These are phyloP conservation scores for Aeminium ludgeri DNA, from an alignment of 495 filamentous ascomycete genomes.

Conservation along the genomic window DNA sequence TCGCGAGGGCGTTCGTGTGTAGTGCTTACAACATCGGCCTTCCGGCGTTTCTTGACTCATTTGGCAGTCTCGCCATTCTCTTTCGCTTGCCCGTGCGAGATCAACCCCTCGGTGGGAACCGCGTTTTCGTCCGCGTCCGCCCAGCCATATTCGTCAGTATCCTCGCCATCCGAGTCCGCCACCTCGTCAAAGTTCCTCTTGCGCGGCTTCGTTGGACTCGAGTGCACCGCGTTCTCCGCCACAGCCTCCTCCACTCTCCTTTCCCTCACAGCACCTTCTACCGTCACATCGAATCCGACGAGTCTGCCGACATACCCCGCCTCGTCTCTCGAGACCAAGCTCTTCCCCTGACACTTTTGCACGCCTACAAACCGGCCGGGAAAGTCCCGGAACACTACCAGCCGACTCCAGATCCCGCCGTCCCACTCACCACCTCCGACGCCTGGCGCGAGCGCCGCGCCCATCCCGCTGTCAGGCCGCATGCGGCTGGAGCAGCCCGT, in stretches of 20 bases:
- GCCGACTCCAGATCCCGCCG: slow-evolving; percentile 41
- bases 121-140: slow-evolving; percentile 16
- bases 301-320: slow-evolving; percentile 8
- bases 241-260: neutral
- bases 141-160: slow-evolving; percentile 20
- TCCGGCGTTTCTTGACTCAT: too few relatives aligned
- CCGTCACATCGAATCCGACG: slow-evolving; percentile 19
- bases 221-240: slow-evolving; percentile 8
- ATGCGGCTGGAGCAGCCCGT: slow-evolving; percentile 59
- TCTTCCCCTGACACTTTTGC: slow-evolving; percentile 15
- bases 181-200: slow-evolving; percentile 18
- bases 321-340: slow-evolving; percentile 11
- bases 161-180: slow-evolving; percentile 19
- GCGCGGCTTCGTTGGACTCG: slow-evolving; percentile 12
- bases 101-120: slow-evolving; percentile 4
- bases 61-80: too few relatives aligned
- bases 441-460: slow-evolving; percentile 41
- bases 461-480: slow-evolving; percentile 32
- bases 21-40: too few relatives aligned
- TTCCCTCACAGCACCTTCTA: slow-evolving; percentile 15
- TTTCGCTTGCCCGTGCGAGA: neutral
- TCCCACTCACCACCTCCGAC: slow-evolving; percentile 57
- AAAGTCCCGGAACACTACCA: slow-evolving; percentile 56
- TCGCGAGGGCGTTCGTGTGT: too few relatives aligned
- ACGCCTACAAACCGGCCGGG: slow-evolving; percentile 22